These are phyloP conservation scores for Cercospora janseana DNA, from an alignment of 2,329 filamentous ascomycete genomes.

Conservation along the genomic window DNA sequence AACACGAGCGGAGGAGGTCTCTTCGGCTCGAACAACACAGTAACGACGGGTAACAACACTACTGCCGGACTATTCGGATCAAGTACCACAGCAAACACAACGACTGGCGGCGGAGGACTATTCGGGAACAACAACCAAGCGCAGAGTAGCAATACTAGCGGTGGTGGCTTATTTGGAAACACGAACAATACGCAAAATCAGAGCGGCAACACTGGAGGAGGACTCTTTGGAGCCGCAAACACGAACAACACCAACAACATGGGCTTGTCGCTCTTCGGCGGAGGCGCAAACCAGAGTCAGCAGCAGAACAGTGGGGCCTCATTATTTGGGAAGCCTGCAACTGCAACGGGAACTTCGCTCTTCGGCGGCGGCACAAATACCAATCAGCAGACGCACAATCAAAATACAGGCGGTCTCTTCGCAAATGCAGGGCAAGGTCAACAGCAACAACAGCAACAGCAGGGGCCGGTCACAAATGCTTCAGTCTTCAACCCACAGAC, in stretches of 20 bases:
- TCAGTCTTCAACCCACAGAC: constrained; percentile 26
- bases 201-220: constrained; percentile 16
- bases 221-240: constrained; percentile 18
- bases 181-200: constrained; percentile 12
- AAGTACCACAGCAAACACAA: constrained; percentile 9
- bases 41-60: constrained; percentile 3
- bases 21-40: constrained; percentile 10
- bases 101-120: constrained; percentile 8
- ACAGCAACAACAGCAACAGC: constrained; percentile 32
- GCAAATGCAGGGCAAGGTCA: constrained; percentile 14
- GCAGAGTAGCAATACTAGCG: not conserved
- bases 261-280: constrained; percentile 19
- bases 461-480: constrained; percentile 26
- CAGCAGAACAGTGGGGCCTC: constrained; percentile 13
- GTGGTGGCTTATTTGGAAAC: constrained; percentile 9
- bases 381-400: constrained; percentile 5
- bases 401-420: constrained; percentile 2
- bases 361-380: constrained; percentile 16
- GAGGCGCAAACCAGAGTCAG: constrained; percentile 26
- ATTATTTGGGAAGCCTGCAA: constrained; percentile 25
- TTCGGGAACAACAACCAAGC: constrained; percentile 17
- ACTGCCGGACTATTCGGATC: constrained; percentile 14
- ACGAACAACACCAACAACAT: constrained; percentile 9
- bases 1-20: constrained; percentile 7
- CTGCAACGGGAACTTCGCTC: constrained; percentile 13